phyloP scores from a whole-genome alignment of 805 yeast species.

The Yarrowia yakushimensis region DNA sequence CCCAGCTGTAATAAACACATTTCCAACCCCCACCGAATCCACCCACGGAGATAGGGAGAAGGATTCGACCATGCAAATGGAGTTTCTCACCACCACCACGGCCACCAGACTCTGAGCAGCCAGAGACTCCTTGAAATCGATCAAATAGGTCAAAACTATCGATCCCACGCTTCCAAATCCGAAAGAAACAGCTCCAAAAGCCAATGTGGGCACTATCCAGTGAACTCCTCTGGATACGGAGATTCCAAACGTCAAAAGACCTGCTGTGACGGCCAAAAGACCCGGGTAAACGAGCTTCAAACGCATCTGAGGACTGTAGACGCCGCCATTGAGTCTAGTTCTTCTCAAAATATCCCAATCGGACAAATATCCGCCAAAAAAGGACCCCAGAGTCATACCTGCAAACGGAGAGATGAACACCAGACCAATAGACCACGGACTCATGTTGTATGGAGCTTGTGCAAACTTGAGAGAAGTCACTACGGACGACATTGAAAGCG shows the following conservation, averaged over 20 bases:
- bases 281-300: conserved; percentile 25
- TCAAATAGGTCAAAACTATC: conserved; percentile 51
- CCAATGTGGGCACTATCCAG: conserved; percentile 28
- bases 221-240: conserved; percentile 24
- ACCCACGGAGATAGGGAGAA: conserved; percentile 6
- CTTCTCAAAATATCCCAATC: conserved; percentile 26
- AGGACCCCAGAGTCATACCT: conserved; percentile 26
- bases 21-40: background rate
- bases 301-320: conserved; percentile 28
- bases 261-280: conserved; percentile 25
- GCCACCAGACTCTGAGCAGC: conserved; percentile 54
- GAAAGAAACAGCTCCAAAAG: conserved; percentile 27
- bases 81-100: conserved; percentile 54
- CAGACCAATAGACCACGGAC: conserved; percentile 23
- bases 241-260: conserved; percentile 28
- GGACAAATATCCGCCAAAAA: conserved; percentile 25
- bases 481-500: conserved; percentile 21
- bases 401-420: conserved; percentile 25
- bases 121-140: conserved; percentile 55
- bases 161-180: conserved; percentile 48
- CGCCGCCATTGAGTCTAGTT: conserved; percentile 26
- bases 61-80: conserved; percentile 37
- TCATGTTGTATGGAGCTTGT: conserved; percentile 22
- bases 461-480: conserved; percentile 9
- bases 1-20: background rate